phyloP scores from a whole-genome alignment of 805 yeast species.

The Kodamaea kaohsiungensis region DNA sequence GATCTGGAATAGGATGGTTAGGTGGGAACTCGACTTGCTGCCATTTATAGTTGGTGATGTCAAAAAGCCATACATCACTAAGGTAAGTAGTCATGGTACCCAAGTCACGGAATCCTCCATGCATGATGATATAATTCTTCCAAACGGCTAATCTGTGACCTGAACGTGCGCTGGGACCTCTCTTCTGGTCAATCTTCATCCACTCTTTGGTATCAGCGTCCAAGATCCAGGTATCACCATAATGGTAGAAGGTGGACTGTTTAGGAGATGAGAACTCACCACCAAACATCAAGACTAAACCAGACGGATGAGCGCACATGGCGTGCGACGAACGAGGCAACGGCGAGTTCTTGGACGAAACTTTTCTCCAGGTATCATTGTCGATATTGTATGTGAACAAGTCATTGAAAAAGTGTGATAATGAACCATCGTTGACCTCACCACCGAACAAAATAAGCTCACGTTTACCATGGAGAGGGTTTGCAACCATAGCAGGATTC shows the following conservation, averaged over 20 bases:
- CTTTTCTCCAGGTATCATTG: slow-evolving; percentile 76
- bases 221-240: slow-evolving; percentile 93
- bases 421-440: slow-evolving; percentile 56
- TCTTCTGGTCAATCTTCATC: slow-evolving; percentile 78
- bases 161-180: slow-evolving; percentile 81
- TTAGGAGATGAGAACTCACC: slow-evolving; percentile 98
- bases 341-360: slow-evolving; percentile 83
- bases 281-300: slow-evolving; percentile 83
- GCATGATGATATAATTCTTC: slow-evolving; percentile 85
- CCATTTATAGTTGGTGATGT: slow-evolving; percentile 89
- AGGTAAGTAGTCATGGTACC: slow-evolving; percentile 82
- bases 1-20: slow-evolving; percentile 79
- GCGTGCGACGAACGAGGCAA: slow-evolving; percentile 93
- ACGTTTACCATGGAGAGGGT: slow-evolving; percentile 70
- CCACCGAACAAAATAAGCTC: slow-evolving; percentile 92
- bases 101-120: slow-evolving; percentile 92
- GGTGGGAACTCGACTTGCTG: slow-evolving; percentile 83
- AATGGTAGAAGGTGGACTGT: slow-evolving; percentile 93
- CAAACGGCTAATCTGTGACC: slow-evolving; percentile 90
- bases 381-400: slow-evolving; percentile 71
- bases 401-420: slow-evolving; percentile 79
- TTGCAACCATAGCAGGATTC: slow-evolving; percentile 73
- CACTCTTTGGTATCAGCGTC: slow-evolving; percentile 86
- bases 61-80: slow-evolving; percentile 90
- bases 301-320: slow-evolving; percentile 90